A percentile compares a stretch with the other conserved stretches of the same genome.
Evolutionary conservation across 2,329 filamentous ascomycete genomes (phyloP).

Genomic region (Chaetomium strumarium): DNA sequence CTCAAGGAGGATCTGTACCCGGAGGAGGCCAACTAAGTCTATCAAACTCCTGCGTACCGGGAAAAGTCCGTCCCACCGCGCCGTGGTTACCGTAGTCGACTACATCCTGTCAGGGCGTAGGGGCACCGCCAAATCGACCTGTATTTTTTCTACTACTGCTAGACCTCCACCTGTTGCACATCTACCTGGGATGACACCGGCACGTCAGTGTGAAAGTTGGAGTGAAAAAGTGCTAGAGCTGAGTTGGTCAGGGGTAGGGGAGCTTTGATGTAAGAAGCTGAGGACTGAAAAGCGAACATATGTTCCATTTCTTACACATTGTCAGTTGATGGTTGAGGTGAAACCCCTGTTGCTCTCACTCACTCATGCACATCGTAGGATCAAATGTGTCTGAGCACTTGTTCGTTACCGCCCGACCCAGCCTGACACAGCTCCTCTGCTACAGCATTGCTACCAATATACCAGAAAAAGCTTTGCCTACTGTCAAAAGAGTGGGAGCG

Average conservation of each 20-base stretch:
- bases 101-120: not conserved
- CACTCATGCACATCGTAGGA: not conserved
- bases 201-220: not conserved
- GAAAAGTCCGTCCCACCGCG: not conserved
- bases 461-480: no score
- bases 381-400: no score
- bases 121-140: slow-evolving; percentile 7
- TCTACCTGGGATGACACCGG: not conserved
- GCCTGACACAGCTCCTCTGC: no score
- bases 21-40: slow-evolving; percentile 35
- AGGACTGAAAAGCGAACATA: not conserved
- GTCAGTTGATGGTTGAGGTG: no score
- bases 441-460: no score
- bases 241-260: not conserved
- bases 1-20: slow-evolving; percentile 94
- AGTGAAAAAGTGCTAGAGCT: not conserved
- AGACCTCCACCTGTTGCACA: not conserved
- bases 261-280: slow-evolving; percentile 6
- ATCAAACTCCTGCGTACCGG: not conserved
- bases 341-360: not conserved
- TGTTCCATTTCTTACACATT: not conserved
- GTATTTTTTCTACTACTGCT: slow-evolving; percentile 5
- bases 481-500: no score
- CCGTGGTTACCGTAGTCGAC: slow-evolving; percentile 3
- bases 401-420: no score